Evolutionary conservation across 257 asterid species (phyloP).

Genomic region (Galeopsis tetrahit): DNA sequence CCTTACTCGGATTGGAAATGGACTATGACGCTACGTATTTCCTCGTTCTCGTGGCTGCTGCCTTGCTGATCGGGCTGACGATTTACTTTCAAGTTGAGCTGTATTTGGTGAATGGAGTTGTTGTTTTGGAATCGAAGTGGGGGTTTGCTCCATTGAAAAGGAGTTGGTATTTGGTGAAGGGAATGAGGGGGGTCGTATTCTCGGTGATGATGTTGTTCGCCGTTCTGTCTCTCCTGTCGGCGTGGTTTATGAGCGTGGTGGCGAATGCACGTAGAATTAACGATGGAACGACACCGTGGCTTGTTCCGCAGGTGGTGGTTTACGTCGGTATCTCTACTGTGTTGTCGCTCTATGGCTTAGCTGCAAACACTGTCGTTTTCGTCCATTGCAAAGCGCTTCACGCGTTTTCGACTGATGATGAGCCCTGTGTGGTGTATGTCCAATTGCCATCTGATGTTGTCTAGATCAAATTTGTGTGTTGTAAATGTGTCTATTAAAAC

Average conservation of each 20-base stretch:
- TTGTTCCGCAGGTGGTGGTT: slow-evolving; percentile 45
- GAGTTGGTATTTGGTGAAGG: slow-evolving; percentile 63
- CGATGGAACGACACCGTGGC: slow-evolving; percentile 34
- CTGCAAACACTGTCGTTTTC: slow-evolving; percentile 54
- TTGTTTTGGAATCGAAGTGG: slow-evolving; percentile 74
- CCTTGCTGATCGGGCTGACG: slow-evolving; percentile 30
- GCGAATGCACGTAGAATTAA: slow-evolving; percentile 5
- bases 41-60: slow-evolving; percentile 24
- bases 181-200: slow-evolving; percentile 58
- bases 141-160: slow-evolving; percentile 62
- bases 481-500: too few relatives aligned
- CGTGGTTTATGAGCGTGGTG: slow-evolving; percentile 42
- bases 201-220: slow-evolving; percentile 38
- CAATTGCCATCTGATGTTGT: slow-evolving; percentile 49
- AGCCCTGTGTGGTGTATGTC: slow-evolving; percentile 50
- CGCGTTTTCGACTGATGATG: slow-evolving; percentile 56
- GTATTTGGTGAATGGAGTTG: slow-evolving; percentile 53
- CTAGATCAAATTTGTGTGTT: neutral
- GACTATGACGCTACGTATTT: slow-evolving; percentile 34
- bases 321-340: slow-evolving; percentile 44
- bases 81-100: slow-evolving; percentile 58
- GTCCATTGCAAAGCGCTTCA: slow-evolving; percentile 65
- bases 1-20: slow-evolving; percentile 42
- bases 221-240: slow-evolving; percentile 28
- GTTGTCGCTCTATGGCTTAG: slow-evolving; percentile 48